A percentile compares a stretch with the other conserved stretches of the same genome.
These are phyloP conservation scores for Amaranthus cruentus DNA, from an alignment of 148 eudicot genomes.

Conservation along the genomic window DNA sequence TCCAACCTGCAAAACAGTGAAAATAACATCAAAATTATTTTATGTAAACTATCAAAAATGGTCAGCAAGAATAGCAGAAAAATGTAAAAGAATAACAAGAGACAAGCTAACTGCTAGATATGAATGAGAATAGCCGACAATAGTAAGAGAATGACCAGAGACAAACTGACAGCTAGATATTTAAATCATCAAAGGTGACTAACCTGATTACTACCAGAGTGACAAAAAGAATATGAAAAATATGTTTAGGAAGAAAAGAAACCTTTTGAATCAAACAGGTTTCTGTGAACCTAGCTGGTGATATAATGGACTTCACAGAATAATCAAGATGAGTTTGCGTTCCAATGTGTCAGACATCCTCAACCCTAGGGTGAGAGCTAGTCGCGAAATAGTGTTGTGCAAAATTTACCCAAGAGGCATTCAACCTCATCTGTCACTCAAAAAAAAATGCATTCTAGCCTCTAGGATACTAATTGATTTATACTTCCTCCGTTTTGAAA, in stretches of 20 bases:
- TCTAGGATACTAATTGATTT: too few relatives aligned
- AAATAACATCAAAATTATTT: conserved; percentile 1
- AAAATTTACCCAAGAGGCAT: neutral
- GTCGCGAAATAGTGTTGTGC: neutral
- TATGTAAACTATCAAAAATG: neutral
- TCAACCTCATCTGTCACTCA: neutral
- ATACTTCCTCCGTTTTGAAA: too few relatives aligned
- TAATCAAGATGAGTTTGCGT: neutral
- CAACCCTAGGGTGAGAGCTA: neutral
- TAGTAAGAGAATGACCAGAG: neutral
- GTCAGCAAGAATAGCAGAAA: neutral
- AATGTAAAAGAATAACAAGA: neutral
- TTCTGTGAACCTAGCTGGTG: neutral
- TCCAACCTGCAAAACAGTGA: conserved; percentile 68
- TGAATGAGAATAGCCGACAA: too few relatives aligned
- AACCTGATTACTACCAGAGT: neutral
- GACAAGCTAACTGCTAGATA: neutral
- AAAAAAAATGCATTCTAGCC: neutral
- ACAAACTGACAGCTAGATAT: neutral
- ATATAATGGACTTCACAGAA: neutral
- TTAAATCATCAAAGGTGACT: neutral
- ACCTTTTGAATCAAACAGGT: neutral
- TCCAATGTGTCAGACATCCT: neutral
- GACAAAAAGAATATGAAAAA: neutral
- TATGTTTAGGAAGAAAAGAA: neutral